Conservation (phyloP, 495 filamentous ascomycete species). For the Daldinia grandis region DNA sequence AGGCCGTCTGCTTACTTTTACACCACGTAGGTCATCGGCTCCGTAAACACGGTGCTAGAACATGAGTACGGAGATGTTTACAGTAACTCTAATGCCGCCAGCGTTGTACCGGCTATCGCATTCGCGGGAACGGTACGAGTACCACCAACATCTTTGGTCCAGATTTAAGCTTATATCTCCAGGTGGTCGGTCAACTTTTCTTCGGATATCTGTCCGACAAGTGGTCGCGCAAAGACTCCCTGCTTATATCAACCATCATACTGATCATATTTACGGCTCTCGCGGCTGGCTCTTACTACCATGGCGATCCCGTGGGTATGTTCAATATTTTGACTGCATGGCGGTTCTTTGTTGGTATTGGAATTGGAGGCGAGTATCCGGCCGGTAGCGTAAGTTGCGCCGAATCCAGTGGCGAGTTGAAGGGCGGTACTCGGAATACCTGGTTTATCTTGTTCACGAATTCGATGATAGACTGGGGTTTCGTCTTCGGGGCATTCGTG, state of each 20-base stretch:
- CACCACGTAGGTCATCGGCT: slow-evolving; percentile 74
- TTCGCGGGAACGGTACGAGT: slow-evolving; percentile 78
- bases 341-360: slow-evolving; percentile 75
- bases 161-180: slow-evolving; percentile 14
- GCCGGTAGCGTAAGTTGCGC: slow-evolving; percentile 86
- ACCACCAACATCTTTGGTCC: not conserved
- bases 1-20: slow-evolving; percentile 12
- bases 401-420: slow-evolving; percentile 84
- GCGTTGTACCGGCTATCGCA: slow-evolving; percentile 78
- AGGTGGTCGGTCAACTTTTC: slow-evolving; percentile 76
- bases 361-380: slow-evolving; percentile 84
- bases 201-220: slow-evolving; percentile 87
- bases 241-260: slow-evolving; percentile 81
- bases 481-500: slow-evolving; percentile 77
- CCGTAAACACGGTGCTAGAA: slow-evolving; percentile 74
- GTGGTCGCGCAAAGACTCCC: slow-evolving; percentile 82
- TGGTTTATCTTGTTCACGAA: slow-evolving; percentile 97
- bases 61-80: slow-evolving; percentile 71
- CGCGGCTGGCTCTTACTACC: slow-evolving; percentile 76
- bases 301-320: slow-evolving; percentile 70
- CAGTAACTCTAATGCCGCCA: slow-evolving; percentile 67
- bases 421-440: slow-evolving; percentile 78
- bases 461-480: slow-evolving; percentile 83
- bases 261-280: slow-evolving; percentile 87
- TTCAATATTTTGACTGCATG: slow-evolving; percentile 86